Evolutionary conservation across 805 yeast genomes (phyloP).

Genomic region (Metschnikowia hibisci): DNA sequence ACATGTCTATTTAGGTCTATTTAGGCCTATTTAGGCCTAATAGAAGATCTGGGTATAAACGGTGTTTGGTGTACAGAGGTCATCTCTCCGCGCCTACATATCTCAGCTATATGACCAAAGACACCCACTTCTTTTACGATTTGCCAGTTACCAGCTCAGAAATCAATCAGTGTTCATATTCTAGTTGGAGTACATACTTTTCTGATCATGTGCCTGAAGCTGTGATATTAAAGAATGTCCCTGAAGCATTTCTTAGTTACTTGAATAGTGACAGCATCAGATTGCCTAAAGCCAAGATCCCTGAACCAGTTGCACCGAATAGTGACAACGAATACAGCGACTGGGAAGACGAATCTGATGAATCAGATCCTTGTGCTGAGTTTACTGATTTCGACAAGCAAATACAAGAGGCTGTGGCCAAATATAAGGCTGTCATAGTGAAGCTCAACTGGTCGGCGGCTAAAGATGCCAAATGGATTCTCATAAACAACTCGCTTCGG

Average conservation of each 20-base stretch:
- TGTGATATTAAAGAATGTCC: slow-evolving; percentile 30
- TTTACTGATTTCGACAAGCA: slow-evolving; percentile 60
- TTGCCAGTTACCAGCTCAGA: slow-evolving; percentile 25
- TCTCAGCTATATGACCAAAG: slow-evolving; percentile 5
- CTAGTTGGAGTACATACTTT: slow-evolving; percentile 32
- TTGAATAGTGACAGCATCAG: slow-evolving; percentile 22
- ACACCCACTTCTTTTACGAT: slow-evolving; percentile 28
- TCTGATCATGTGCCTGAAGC: slow-evolving; percentile 20
- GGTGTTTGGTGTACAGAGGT: slow-evolving; percentile 3
- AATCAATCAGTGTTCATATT: slow-evolving; percentile 31
- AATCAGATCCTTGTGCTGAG: slow-evolving; percentile 15
- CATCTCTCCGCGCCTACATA: neutral
- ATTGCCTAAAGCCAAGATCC: slow-evolving; percentile 13
- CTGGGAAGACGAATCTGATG: slow-evolving; percentile 52
- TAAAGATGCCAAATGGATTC: slow-evolving; percentile 89
- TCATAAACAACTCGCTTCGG: slow-evolving; percentile 68
- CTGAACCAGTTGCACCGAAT: slow-evolving; percentile 22
- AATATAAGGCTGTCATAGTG: slow-evolving; percentile 66
- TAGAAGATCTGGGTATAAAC: too few species aligned
- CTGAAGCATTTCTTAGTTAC: slow-evolving; percentile 32
- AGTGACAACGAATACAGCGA: slow-evolving; percentile 70
- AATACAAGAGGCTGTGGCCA: slow-evolving; percentile 46
- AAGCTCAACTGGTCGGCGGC: slow-evolving; percentile 98
- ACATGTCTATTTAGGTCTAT: too few species aligned
- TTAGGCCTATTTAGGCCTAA: too few species aligned